Evolutionary conservation across 306 rosid species (phyloP).

Genomic region (Quercus alba): DNA sequence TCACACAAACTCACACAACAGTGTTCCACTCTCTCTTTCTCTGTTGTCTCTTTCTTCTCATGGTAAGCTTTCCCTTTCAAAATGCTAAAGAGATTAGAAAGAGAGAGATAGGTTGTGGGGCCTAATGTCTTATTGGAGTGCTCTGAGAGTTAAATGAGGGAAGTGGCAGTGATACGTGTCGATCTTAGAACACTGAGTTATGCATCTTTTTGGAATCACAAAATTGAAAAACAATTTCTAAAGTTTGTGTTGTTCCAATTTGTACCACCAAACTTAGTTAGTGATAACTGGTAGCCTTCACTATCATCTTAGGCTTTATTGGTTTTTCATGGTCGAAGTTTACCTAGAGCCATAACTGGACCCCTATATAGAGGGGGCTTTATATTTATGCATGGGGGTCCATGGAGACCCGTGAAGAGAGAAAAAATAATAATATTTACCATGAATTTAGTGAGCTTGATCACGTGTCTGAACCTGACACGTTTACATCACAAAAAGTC

Average conservation of each 20-base stretch:
- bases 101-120: not conserved
- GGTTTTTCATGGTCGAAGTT: not conserved
- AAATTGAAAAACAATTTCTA: not conserved
- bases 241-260: not conserved
- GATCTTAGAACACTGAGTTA: not conserved
- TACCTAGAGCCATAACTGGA: too few relatives aligned
- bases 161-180: constrained; percentile 11
- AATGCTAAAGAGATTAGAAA: too few relatives aligned
- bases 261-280: not conserved
- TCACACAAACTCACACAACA: too few relatives aligned
- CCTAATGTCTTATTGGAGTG: not conserved
- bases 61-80: not conserved
- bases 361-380: too few relatives aligned
- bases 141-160: not conserved
- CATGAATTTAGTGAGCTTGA: too few relatives aligned
- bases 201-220: not conserved
- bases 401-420: too few relatives aligned
- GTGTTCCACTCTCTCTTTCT: too few relatives aligned
- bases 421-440: too few relatives aligned
- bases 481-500: too few relatives aligned
- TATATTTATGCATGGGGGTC: too few relatives aligned
- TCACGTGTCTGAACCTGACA: too few relatives aligned
- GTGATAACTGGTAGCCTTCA: not conserved
- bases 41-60: not conserved
- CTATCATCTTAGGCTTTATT: not conserved